phyloP scores from a whole-genome alignment of 805 yeast species.

The Wilhelminamyces savonicus region DNA sequence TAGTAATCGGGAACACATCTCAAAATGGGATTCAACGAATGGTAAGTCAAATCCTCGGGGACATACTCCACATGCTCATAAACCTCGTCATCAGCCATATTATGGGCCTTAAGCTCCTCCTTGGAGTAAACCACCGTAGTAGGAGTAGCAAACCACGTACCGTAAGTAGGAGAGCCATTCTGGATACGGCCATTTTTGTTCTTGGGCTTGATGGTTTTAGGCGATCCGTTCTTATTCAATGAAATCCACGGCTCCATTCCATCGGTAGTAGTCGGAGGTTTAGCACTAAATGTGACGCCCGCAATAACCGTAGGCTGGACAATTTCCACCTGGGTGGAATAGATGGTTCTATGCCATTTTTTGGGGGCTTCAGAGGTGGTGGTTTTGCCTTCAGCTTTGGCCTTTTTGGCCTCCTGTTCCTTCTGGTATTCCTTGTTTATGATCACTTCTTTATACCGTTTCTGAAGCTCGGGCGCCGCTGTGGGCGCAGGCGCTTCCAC shows the following conservation, averaged over 20 bases:
- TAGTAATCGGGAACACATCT: constrained; percentile 82
- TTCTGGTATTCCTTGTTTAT: constrained; percentile 23
- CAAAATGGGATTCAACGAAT: constrained; percentile 66
- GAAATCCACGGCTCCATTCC: constrained; percentile 80
- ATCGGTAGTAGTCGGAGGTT: constrained; percentile 65
- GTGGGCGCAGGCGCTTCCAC: constrained; percentile 4
- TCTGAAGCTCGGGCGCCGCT: constrained; percentile 11
- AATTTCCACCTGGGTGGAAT: constrained; percentile 43
- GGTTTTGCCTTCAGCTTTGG: constrained; percentile 4
- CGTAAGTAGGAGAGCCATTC: constrained; percentile 63
- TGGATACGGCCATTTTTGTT: constrained; percentile 65
- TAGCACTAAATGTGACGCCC: constrained; percentile 58
- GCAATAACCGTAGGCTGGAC: constrained; percentile 60
- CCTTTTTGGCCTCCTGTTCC: constrained; percentile 13
- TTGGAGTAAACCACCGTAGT: constrained; percentile 50
- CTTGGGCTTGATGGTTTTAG: constrained; percentile 74
- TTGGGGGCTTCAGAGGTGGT: constrained; percentile 27
- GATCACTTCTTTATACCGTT: constrained; percentile 24
- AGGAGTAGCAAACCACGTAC: constrained; percentile 71
- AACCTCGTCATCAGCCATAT: constrained; percentile 56
- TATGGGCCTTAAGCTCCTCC: constrained; percentile 66
- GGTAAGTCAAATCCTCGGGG: constrained; percentile 72
- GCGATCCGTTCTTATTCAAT: constrained; percentile 68
- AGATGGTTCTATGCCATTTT: constrained; percentile 74
- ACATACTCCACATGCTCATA: constrained; percentile 49